Conservation (phyloP, 2,329 filamentous ascomycete species). For the Aspergillus persii region DNA sequence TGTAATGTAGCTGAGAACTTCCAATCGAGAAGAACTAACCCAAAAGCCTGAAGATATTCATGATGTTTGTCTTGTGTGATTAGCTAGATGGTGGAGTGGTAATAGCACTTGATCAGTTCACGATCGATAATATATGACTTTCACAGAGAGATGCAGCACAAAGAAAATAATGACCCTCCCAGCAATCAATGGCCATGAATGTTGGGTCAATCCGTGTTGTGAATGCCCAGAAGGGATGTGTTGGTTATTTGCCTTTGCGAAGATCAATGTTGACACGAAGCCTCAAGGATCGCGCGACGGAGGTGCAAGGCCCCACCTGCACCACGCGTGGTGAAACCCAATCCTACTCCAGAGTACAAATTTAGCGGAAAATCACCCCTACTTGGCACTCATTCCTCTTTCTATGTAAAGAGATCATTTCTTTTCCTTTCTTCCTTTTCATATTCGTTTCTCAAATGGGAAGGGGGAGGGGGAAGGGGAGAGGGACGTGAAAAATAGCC, state of each 20-base stretch:
- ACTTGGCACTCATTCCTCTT: too few species aligned
- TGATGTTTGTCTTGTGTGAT: conserved; percentile 38
- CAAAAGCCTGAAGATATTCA: conserved; percentile 69
- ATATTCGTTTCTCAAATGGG: too few species aligned
- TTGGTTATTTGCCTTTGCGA: background rate
- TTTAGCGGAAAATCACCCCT: too few species aligned
- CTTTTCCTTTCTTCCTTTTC: background rate
- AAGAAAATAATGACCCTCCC: background rate
- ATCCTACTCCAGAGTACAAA: background rate
- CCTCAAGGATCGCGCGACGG: conserved; percentile 27
- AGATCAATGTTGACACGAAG: conserved; percentile 41
- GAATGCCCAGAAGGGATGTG: background rate
- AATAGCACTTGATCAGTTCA: background rate
- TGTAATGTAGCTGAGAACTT: background rate
- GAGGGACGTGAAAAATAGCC: too few species aligned
- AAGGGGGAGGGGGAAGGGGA: too few species aligned
- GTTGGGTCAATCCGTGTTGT: background rate
- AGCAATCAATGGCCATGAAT: conserved; percentile 9
- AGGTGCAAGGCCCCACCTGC: conserved; percentile 11
- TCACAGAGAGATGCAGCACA: background rate
- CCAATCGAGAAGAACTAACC: conserved; percentile 44
- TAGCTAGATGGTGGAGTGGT: background rate
- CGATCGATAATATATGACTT: background rate
- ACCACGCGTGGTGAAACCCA: conserved; percentile 9
- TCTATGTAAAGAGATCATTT: background rate